Evolutionary conservation across 2,329 filamentous ascomycete species (phyloP).

Genomic region (Claviceps capensis): DNA sequence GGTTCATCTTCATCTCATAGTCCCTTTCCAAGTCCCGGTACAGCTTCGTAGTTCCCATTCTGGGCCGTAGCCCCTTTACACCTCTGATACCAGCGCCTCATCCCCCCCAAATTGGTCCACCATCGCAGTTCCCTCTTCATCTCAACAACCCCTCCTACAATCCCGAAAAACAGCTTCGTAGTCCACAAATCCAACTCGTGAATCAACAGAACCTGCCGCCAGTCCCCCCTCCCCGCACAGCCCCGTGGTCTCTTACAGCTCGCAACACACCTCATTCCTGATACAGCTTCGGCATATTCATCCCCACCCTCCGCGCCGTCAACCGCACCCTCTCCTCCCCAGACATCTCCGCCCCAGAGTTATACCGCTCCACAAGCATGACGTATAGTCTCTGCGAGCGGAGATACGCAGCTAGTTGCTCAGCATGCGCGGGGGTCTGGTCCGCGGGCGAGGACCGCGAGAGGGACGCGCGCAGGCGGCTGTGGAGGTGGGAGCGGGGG

Average conservation of each 20-base stretch:
- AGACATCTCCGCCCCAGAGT: conserved; percentile 80
- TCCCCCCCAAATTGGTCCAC: too few species aligned
- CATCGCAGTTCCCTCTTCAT: too few species aligned
- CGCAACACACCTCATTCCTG: background rate
- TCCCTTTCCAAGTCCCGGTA: too few species aligned
- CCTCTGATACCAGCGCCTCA: too few species aligned
- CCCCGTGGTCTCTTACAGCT: background rate
- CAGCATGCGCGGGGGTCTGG: conserved; percentile 28
- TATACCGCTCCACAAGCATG: conserved; percentile 77
- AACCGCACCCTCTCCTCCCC: conserved; percentile 73
- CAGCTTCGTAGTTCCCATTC: too few species aligned
- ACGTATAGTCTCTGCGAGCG: conserved; percentile 76
- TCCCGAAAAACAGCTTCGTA: too few species aligned
- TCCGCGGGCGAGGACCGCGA: conserved; percentile 10
- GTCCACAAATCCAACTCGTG: too few species aligned
- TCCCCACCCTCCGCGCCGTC: conserved; percentile 75
- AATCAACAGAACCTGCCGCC: too few species aligned
- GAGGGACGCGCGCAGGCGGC: conserved; percentile 19
- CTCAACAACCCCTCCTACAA: too few species aligned
- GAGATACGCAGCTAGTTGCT: conserved; percentile 70
- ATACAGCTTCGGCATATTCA: conserved; percentile 66
- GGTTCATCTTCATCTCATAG: too few species aligned
- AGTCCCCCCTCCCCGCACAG: too few species aligned
- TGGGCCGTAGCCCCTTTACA: too few species aligned
- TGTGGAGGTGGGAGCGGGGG: conserved; percentile 40